Percentiles rank a stretch among this genome's conserved stretches.
Evolutionary conservation across 306 rosid species (phyloP).

Genomic region (Calophaca sinica): DNA sequence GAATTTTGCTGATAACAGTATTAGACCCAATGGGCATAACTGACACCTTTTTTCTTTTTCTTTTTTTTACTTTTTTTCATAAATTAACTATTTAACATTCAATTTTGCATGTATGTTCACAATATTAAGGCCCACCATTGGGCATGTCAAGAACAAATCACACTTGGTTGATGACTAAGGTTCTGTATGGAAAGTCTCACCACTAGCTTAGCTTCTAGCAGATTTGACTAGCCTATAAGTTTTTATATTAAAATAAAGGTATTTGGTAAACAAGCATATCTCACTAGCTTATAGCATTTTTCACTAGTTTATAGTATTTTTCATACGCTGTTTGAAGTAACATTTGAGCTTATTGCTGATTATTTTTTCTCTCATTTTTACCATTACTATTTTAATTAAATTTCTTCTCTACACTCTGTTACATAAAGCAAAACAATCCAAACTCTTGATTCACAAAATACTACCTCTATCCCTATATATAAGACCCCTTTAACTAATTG

Average conservation of each 20-base stretch:
- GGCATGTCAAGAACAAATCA: conserved; percentile 9
- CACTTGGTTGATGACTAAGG: background rate
- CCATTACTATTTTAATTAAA: background rate
- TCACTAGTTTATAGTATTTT: background rate
- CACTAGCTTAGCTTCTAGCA: background rate
- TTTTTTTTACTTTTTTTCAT: background rate
- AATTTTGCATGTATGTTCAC: conserved; percentile 13
- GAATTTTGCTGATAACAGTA: conserved; percentile 5
- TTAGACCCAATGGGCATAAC: conserved; percentile 12
- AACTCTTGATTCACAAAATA: no score
- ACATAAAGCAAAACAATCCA: no score
- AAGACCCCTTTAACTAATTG: no score
- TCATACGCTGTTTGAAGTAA: background rate
- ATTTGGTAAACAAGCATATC: background rate
- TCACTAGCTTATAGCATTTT: background rate
- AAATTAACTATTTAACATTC: conserved; percentile 11
- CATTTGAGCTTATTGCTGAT: background rate
- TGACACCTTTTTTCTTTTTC: background rate
- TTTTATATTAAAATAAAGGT: background rate
- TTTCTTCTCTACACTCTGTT: no score
- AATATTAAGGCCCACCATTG: conserved; percentile 11
- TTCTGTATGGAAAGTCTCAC: background rate
- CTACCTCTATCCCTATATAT: no score
- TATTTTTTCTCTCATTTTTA: background rate
- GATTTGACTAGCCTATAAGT: background rate